Evolutionary conservation across 331 rosid genomes (phyloP).

Genomic region (Pyrus hybrid): DNA sequence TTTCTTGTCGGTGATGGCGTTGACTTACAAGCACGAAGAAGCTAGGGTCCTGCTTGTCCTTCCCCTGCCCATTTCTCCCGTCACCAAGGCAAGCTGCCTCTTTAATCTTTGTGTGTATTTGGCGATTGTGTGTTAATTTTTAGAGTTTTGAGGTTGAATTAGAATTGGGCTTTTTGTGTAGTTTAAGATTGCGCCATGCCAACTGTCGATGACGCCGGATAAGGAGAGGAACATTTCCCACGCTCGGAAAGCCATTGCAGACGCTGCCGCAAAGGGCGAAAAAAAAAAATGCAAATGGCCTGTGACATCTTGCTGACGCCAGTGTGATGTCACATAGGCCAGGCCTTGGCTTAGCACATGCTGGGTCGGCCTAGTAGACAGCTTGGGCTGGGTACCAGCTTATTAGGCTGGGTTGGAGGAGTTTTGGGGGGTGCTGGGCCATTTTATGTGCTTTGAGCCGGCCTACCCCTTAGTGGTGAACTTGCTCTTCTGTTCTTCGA

Average conservation of each 20-base stretch:
- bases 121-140: not conserved
- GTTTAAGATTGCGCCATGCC: conserved; percentile 81
- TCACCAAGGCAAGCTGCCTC: conserved; percentile 44
- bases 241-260: conserved; percentile 62
- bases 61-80: conserved; percentile 59
- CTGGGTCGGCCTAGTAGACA: too few relatives aligned
- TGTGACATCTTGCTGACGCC: too few relatives aligned
- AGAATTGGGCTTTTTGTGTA: conserved; percentile 14
- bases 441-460: too few relatives aligned
- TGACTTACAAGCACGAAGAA: conserved; percentile 45
- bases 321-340: too few relatives aligned
- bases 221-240: conserved; percentile 64
- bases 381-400: too few relatives aligned
- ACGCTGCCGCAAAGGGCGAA: conserved; percentile 52
- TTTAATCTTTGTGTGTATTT: not conserved
- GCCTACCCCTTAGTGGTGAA: too few relatives aligned
- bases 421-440: too few relatives aligned
- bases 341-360: too few relatives aligned
- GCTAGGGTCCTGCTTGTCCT: conserved; percentile 70
- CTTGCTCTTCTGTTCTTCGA: not conserved
- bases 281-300: too few relatives aligned
- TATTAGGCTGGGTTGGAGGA: too few relatives aligned
- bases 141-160: not conserved
- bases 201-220: conserved; percentile 60
- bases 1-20: conserved; percentile 44